These are phyloP conservation scores for Solanum chilense DNA, from an alignment of 257 asterid species.

Conservation along the genomic window DNA sequence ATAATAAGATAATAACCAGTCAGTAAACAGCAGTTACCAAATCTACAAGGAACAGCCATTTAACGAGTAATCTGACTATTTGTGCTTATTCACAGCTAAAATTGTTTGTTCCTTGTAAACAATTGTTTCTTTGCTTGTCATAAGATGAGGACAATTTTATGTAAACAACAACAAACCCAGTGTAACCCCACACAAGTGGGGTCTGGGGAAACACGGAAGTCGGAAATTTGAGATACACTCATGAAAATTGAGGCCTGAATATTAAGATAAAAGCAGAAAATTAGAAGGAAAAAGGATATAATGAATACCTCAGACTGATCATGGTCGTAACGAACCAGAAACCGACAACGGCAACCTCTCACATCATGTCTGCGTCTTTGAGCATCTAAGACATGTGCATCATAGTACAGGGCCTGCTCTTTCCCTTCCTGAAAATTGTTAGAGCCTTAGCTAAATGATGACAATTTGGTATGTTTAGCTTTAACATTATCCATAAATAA, in stretches of 20 bases:
- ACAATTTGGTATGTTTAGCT: neutral
- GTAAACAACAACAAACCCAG: neutral
- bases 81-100: neutral
- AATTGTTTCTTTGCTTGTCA: neutral
- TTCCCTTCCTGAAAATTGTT: constrained; percentile 70
- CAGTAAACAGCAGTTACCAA: neutral
- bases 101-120: neutral
- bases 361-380: constrained; percentile 96
- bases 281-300: neutral
- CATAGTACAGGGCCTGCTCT: constrained; percentile 96
- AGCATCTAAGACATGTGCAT: constrained; percentile 93
- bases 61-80: neutral
- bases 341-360: constrained; percentile 97
- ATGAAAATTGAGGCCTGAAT: neutral
- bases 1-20: neutral
- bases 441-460: neutral
- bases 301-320: constrained; percentile 81
- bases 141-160: neutral
- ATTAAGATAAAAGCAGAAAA: neutral
- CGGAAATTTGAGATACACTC: neutral
- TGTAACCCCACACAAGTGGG: neutral
- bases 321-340: constrained; percentile 90
- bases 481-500: neutral
- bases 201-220: neutral
- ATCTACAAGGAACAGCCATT: neutral